Percentiles rank a stretch among this genome's conserved stretches.
Evolutionary conservation across 805 yeast species (phyloP).

Genomic region (Yarrowia porcina): DNA sequence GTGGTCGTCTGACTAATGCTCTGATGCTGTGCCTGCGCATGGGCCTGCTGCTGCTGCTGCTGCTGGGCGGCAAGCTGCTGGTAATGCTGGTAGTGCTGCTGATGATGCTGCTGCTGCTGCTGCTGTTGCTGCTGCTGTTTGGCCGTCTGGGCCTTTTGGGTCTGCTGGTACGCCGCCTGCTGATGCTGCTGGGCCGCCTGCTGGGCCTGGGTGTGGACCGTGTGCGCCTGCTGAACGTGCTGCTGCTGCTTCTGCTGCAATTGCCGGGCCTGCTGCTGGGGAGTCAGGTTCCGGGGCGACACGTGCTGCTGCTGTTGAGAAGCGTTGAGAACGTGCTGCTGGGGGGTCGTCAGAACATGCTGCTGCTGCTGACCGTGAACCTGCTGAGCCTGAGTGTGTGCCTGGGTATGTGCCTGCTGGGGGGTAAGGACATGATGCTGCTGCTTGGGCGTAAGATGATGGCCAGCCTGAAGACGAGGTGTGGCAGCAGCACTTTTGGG

Average conservation of each 20-base stretch:
- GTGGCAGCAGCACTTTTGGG: background rate
- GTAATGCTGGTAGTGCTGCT: background rate
- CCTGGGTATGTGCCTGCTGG: background rate
- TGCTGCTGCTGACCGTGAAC: slow-evolving; percentile 1
- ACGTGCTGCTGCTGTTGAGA: background rate
- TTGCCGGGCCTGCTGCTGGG: slow-evolving; percentile 3
- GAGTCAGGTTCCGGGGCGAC: background rate
- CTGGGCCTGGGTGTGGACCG: background rate
- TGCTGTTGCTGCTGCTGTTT: background rate
- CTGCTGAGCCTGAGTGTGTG: background rate
- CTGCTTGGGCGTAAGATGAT: background rate
- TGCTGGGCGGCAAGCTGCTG: background rate
- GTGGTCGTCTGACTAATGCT: background rate
- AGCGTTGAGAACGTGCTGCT: background rate
- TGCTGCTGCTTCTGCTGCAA: background rate
- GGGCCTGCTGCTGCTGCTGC: background rate
- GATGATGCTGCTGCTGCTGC: background rate
- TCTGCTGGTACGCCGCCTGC: background rate
- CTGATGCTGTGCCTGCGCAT: background rate
- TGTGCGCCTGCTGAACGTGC: background rate
- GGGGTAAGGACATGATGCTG: background rate
- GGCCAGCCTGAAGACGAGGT: background rate
- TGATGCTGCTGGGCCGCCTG: slow-evolving; percentile 8
- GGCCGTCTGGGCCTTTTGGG: slow-evolving; percentile 6
- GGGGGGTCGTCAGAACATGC: background rate